Conservation (phyloP, 2,329 filamentous ascomycete species). For the Curvularia sp. region DNA sequence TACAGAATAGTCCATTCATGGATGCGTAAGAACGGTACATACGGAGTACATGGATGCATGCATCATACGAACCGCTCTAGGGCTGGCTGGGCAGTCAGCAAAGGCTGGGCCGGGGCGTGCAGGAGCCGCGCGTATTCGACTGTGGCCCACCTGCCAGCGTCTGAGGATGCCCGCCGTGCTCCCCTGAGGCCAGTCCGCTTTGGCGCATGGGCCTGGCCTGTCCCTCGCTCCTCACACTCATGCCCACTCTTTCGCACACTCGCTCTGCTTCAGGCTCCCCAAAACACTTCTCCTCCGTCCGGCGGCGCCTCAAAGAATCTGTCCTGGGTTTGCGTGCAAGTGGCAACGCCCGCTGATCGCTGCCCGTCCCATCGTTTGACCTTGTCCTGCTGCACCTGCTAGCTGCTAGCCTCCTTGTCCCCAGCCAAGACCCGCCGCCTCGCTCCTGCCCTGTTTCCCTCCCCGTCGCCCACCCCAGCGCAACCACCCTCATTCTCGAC, state of each 20-base stretch:
- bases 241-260: constrained; percentile 23
- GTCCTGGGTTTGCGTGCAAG: constrained; percentile 30
- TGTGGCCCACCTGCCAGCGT: constrained; percentile 34
- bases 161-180: constrained; percentile 30
- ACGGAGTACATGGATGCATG: not conserved
- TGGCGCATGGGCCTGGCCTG: constrained; percentile 27
- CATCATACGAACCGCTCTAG: not conserved
- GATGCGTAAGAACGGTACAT: too few species aligned
- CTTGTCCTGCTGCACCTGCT: constrained; percentile 5
- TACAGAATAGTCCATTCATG: too few species aligned
- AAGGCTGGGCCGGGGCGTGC: constrained; percentile 26
- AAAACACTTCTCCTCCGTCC: constrained; percentile 22
- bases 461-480: constrained; percentile 30
- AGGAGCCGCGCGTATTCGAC: constrained; percentile 32
- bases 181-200: constrained; percentile 35
- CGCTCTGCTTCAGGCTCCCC: constrained; percentile 37
- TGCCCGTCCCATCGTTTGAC: constrained; percentile 41
- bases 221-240: constrained; percentile 18
- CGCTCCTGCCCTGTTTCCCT: constrained; percentile 44
- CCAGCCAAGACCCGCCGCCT: constrained; percentile 37
- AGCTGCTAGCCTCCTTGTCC: constrained; percentile 11
- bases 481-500: constrained; percentile 25
- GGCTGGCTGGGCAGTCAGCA: constrained; percentile 7
- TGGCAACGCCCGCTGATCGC: constrained; percentile 37
- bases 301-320: constrained; percentile 29